Percentiles rank a stretch among this genome's conserved stretches.
phyloP scores from a whole-genome alignment of 352 stramenopile species.

The Pythium coloratum region DNA sequence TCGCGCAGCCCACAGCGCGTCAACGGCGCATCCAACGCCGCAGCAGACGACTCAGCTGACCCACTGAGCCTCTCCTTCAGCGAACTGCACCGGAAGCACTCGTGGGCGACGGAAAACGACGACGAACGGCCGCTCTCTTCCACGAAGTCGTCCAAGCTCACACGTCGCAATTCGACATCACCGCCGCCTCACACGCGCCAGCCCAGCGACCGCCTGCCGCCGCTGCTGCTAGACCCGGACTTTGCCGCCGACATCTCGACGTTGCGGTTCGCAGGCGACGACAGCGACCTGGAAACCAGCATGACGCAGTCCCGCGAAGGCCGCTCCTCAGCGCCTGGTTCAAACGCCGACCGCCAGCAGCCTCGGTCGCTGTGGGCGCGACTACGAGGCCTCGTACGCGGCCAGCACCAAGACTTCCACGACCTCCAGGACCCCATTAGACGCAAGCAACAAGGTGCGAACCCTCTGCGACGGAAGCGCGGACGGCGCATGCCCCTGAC shows the following conservation, averaged over 20 bases:
- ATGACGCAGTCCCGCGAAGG: background rate
- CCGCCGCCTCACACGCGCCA: slow-evolving; percentile 8
- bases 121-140: background rate
- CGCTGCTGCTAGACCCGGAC: slow-evolving; percentile 21
- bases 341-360: background rate
- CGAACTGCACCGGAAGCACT: slow-evolving; percentile 12
- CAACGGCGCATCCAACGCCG: background rate
- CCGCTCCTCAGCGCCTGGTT: background rate
- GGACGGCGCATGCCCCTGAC: slow-evolving; percentile 8
- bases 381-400: slow-evolving; percentile 20
- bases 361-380: slow-evolving; percentile 13
- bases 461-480: slow-evolving; percentile 6
- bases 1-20: slow-evolving; percentile 1
- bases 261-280: slow-evolving; percentile 11
- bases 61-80: slow-evolving; percentile 1
- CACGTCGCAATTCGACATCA: slow-evolving; percentile 17
- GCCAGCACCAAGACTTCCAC: slow-evolving; percentile 32
- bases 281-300: slow-evolving; percentile 11
- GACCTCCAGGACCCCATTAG: slow-evolving; percentile 33
- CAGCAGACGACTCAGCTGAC: background rate
- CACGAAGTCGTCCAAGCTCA: background rate
- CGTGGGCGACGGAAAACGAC: slow-evolving; percentile 4
- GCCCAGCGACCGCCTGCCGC: slow-evolving; percentile 1
- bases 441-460: slow-evolving; percentile 37
- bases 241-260: slow-evolving; percentile 16